Conservation (phyloP, 768 basidiomycete species). For the Termitomyces sp. region DNA sequence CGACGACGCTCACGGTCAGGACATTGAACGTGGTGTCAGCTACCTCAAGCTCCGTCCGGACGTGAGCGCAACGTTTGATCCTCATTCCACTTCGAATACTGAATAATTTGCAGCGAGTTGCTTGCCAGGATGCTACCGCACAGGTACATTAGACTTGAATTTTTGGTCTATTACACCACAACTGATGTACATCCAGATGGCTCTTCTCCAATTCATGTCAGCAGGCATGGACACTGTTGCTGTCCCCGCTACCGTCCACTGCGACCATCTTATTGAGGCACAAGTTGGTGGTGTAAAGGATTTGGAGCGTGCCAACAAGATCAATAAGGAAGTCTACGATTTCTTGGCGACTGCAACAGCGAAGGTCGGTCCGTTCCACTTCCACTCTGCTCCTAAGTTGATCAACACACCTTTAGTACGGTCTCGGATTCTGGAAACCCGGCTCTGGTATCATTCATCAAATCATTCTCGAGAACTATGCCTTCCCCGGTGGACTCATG, state of each 20-base stretch:
- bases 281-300: conserved; percentile 93
- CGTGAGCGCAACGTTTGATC: conserved; percentile 43
- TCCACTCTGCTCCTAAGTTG: neutral
- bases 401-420: conserved; percentile 51
- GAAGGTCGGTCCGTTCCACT: conserved; percentile 44
- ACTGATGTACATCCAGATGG: conserved; percentile 69
- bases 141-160: conserved; percentile 41
- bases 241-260: conserved; percentile 98
- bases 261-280: conserved; percentile 98
- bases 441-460: conserved; percentile 99
- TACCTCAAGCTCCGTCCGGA: conserved; percentile 98
- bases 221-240: conserved; percentile 97
- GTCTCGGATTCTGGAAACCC: conserved; percentile 99
- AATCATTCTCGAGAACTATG: conserved; percentile 99
- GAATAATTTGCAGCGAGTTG: conserved; percentile 57
- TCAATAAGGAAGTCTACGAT: conserved; percentile 99
- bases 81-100: conserved; percentile 4
- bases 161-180: conserved; percentile 9
- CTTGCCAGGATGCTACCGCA: conserved; percentile 88
- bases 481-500: conserved; percentile 98
- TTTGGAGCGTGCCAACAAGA: conserved; percentile 83
- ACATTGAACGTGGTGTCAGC: conserved; percentile 85
- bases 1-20: conserved; percentile 88
- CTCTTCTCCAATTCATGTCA: conserved; percentile 99
- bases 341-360: conserved; percentile 97